Evolutionary conservation across 2,329 filamentous ascomycete species (phyloP).

Genomic region (Exutisphaerella laricina): DNA sequence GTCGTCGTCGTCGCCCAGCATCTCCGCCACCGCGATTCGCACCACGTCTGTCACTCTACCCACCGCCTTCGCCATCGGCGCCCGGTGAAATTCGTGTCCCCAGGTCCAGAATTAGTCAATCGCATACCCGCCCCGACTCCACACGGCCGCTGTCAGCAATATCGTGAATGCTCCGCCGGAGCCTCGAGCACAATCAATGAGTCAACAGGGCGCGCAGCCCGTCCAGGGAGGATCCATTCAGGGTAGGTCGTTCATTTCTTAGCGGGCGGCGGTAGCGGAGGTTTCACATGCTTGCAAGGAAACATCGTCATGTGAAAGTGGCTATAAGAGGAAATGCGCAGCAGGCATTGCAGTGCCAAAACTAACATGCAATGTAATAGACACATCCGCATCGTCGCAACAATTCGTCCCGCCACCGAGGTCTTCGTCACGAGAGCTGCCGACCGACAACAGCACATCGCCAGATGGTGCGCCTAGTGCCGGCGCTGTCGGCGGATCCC

Average conservation of each 20-base stretch:
- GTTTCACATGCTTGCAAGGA: slow-evolving; percentile 7
- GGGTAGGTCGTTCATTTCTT: slow-evolving; percentile 18
- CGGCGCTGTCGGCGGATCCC: slow-evolving; percentile 8
- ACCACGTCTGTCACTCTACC: too few species aligned
- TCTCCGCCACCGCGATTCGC: too few species aligned
- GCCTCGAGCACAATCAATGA: slow-evolving; percentile 23
- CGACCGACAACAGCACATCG: slow-evolving; percentile 13
- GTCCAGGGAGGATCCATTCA: slow-evolving; percentile 19
- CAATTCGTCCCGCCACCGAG: slow-evolving; percentile 19
- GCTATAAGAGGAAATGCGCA: slow-evolving; percentile 1
- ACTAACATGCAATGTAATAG: slow-evolving; percentile 15
- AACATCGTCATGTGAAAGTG: slow-evolving; percentile 11
- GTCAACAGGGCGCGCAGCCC: slow-evolving; percentile 26
- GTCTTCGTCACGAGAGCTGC: slow-evolving; percentile 18
- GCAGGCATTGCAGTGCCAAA: slow-evolving; percentile 2
- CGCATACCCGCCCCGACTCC: slow-evolving; percentile 6
- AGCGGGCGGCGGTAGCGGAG: slow-evolving; percentile 2
- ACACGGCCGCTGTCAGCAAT: slow-evolving; percentile 2
- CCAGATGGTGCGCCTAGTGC: slow-evolving; percentile 14
- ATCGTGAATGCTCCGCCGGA: slow-evolving; percentile 16
- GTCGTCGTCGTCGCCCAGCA: too few species aligned
- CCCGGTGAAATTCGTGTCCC: background rate
- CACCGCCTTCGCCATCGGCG: too few species aligned
- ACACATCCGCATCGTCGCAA: slow-evolving; percentile 20
- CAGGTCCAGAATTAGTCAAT: slow-evolving; percentile 1